Evolutionary conservation across 495 filamentous ascomycete genomes (phyloP).

Genomic region (Rusavskia elegans): DNA sequence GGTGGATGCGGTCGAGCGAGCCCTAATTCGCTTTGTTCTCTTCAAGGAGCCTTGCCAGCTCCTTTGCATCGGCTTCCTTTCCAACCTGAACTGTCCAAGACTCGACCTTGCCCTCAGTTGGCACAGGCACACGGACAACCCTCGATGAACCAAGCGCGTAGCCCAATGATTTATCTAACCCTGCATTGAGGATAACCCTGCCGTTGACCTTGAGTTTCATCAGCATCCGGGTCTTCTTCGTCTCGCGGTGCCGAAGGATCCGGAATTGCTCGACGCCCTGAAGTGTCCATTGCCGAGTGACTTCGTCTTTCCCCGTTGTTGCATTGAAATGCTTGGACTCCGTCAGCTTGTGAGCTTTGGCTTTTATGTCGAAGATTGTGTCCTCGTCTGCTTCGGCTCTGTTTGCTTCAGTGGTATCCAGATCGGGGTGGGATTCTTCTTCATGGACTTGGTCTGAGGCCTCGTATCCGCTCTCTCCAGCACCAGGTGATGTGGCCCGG

Average conservation of each 20-base stretch:
- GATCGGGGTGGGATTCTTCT: conserved; percentile 35
- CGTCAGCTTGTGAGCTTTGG: conserved; percentile 35
- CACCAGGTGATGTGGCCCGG: conserved; percentile 45
- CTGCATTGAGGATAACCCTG: conserved; percentile 50
- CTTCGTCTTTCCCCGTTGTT: background rate
- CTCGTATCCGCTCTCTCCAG: conserved; percentile 28
- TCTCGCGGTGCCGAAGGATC: conserved; percentile 50
- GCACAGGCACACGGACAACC: conserved; percentile 3
- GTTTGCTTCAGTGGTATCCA: conserved; percentile 44
- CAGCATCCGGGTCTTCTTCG: conserved; percentile 44
- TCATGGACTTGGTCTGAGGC: conserved; percentile 30
- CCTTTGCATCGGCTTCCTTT: conserved; percentile 7
- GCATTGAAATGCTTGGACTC: conserved; percentile 7
- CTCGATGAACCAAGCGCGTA: conserved; percentile 23
- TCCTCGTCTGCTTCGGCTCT: conserved; percentile 60
- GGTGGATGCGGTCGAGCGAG: no score
- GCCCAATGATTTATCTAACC: conserved; percentile 36
- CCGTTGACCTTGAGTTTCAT: conserved; percentile 55
- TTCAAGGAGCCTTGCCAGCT: conserved; percentile 4
- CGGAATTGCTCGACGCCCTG: conserved; percentile 50
- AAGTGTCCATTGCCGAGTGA: conserved; percentile 34
- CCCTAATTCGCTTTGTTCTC: conserved; percentile 9
- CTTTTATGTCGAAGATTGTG: conserved; percentile 43
- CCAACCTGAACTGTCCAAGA: conserved; percentile 8
- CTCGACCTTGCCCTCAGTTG: conserved; percentile 4